Conservation (phyloP, 805 yeast genomes). For the Ogataea methylovora region DNA sequence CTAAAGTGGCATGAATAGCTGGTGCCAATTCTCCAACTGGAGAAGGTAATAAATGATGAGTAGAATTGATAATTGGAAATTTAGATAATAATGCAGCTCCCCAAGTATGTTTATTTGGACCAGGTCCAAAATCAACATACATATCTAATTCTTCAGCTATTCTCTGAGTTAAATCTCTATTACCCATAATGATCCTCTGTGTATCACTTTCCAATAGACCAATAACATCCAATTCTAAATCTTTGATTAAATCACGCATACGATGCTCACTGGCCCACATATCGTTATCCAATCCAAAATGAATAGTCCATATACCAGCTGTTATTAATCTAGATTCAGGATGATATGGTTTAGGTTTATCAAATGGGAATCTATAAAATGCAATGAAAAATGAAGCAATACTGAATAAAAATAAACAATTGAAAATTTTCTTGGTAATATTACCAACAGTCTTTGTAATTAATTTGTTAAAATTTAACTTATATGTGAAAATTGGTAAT, state of each 20-base stretch:
- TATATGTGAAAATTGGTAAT: conserved; percentile 23
- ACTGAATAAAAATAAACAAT: conserved; percentile 27
- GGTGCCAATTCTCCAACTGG: conserved; percentile 99
- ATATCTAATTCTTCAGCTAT: conserved; percentile 88
- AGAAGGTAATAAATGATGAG: conserved; percentile 88
- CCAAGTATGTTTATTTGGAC: conserved; percentile 98
- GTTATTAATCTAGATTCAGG: conserved; percentile 70
- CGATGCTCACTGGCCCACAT: conserved; percentile 96
- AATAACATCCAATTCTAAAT: conserved; percentile 84
- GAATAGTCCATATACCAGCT: conserved; percentile 98
- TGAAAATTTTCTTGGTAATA: conserved; percentile 12
- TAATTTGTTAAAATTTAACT: conserved; percentile 1
- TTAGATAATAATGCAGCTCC: conserved; percentile 89
- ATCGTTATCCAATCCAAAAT: conserved; percentile 93
- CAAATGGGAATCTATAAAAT: conserved; percentile 48
- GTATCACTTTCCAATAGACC: conserved; percentile 92
- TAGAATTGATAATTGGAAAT: conserved; percentile 86
- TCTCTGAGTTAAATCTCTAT: conserved; percentile 86
- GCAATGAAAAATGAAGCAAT: conserved; percentile 45
- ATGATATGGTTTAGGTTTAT: conserved; percentile 60
- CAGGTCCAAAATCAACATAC: conserved; percentile 97
- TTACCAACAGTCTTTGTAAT: neutral
- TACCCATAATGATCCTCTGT: conserved; percentile 89
- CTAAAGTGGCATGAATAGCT: conserved; percentile 92
- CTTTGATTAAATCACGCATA: conserved; percentile 76